A percentile compares a stretch with the other conserved stretches of the same genome.
Conservation (phyloP, 2,329 filamentous ascomycete species). For the Nigrospora osmanthi region DNA sequence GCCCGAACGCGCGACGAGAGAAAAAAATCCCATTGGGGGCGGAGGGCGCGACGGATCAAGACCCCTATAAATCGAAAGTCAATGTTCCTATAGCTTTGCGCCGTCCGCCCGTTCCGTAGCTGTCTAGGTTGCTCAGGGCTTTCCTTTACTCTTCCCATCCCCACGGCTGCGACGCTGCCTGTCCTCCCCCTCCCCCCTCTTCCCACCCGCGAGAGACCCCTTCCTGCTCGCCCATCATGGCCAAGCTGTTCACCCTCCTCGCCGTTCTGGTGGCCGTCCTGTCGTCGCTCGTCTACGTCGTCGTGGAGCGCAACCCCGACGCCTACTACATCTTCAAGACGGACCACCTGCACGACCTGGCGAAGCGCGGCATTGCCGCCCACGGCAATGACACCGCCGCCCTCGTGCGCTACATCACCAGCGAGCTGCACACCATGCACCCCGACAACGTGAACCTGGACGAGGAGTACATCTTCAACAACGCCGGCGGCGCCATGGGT, state of each 20-base stretch:
- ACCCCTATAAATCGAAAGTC: too few species aligned
- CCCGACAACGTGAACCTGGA: constrained; percentile 54
- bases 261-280: constrained; percentile 27
- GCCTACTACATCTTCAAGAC: constrained; percentile 70
- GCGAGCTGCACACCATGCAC: constrained; percentile 51
- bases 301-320: constrained; percentile 48
- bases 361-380: constrained; percentile 54
- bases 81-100: too few species aligned
- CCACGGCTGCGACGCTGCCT: too few species aligned
- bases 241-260: constrained; percentile 3
- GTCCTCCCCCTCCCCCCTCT: too few species aligned
- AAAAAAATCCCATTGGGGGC: too few species aligned
- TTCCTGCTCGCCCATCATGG: background rate
- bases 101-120: too few species aligned
- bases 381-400: constrained; percentile 70
- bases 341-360: constrained; percentile 59
- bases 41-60: too few species aligned
- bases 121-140: too few species aligned
- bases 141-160: too few species aligned
- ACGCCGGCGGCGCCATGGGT: constrained; percentile 85
- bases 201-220: too few species aligned
- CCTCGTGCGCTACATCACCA: constrained; percentile 63
- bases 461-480: constrained; percentile 88
- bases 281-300: constrained; percentile 42
- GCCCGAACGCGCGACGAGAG: too few species aligned